A percentile compares a stretch with the other conserved stretches of the same genome.
Conservation (phyloP, 192 early-diverging fungal species). For the Coemansia sp. region DNA sequence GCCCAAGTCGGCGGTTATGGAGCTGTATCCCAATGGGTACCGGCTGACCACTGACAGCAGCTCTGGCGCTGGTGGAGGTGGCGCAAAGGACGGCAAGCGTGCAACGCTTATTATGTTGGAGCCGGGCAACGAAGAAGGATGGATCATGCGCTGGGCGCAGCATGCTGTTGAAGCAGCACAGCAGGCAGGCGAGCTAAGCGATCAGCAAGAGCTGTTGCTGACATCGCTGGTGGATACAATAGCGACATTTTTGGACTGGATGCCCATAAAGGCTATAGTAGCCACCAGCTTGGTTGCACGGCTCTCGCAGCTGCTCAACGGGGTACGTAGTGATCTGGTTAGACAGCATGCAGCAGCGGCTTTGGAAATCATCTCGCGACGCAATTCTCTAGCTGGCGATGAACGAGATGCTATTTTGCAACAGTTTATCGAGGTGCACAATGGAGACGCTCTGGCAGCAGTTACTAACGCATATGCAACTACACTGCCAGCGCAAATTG, state of each 20-base stretch:
- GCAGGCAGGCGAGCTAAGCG: conserved; percentile 6
- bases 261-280: conserved; percentile 29
- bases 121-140: conserved; percentile 41
- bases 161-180: conserved; percentile 5
- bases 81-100: conserved; percentile 9
- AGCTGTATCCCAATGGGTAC: conserved; percentile 40
- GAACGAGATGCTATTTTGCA: conserved; percentile 33
- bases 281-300: conserved; percentile 17
- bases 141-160: conserved; percentile 31
- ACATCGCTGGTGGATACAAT: conserved; percentile 16
- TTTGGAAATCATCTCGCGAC: conserved; percentile 34
- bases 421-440: conserved; percentile 28
- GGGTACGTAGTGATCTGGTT: conserved; percentile 16
- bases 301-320: conserved; percentile 16
- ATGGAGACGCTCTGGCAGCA: conserved; percentile 2
- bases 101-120: conserved; percentile 27
- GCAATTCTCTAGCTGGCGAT: conserved; percentile 17
- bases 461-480: conserved; percentile 19
- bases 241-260: conserved; percentile 36
- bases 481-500: conserved; percentile 9
- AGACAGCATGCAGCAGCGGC: conserved; percentile 15
- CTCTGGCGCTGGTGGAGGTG: background rate
- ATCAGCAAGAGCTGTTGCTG: conserved; percentile 9
- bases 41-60: conserved; percentile 26
- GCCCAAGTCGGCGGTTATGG: conserved; percentile 15